Base-by-base conservation (phyloP, 768 basidiomycete species). In the Suillus subalutaceus region DNA sequence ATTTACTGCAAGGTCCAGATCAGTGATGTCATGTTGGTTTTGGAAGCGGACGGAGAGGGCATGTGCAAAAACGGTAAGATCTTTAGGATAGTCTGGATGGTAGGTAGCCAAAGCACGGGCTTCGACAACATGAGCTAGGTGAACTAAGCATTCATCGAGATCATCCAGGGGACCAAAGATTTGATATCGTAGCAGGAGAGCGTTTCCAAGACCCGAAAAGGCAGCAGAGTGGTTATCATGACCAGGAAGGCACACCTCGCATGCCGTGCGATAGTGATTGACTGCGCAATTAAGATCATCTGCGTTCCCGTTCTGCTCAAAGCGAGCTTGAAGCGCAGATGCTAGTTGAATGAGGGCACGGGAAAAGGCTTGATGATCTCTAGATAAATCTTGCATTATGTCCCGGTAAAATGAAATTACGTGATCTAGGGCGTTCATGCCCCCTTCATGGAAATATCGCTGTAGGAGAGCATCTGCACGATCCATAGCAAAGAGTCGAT, bases 271-370 rank as follows among this genome's bases (percentile, higher is more conserved):
- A 67, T 50, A 67, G 18, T 59, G 12, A 5, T 32, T 48, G n/a
- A 77, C 70, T 26, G 75, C 70, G 30, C 70, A 76, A 0, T 78
- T 65, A 12, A 77, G 32, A 55, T 77, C 76, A 8, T 67, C 53
- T 3, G 1, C 20, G 37, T 65, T 63, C 1, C 52, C 12, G 8
- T 4, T 41, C 4, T 59, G 8, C 37, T 64, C 10, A 64, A 72
- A 74, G 26, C 73, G 71, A 6, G 62, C 44, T 23, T 60, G 41
- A 26, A 74, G 68, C 18, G 74, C 74, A 8, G 38, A 62, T 23
- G 66, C 74, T 18, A 74, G 26, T 2, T 67, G 56, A 16, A 69
- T n/a, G 16, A 66, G 68, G 16, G 26, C 63, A 13, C n/a, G 30
- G 3, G 68, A 30, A n/a, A 66, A 55, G 16, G 67, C 64, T n/a